These are phyloP conservation scores for Wickerhamiella vanderwaltii DNA, from an alignment of 805 yeast genomes.

Conservation along the genomic window DNA sequence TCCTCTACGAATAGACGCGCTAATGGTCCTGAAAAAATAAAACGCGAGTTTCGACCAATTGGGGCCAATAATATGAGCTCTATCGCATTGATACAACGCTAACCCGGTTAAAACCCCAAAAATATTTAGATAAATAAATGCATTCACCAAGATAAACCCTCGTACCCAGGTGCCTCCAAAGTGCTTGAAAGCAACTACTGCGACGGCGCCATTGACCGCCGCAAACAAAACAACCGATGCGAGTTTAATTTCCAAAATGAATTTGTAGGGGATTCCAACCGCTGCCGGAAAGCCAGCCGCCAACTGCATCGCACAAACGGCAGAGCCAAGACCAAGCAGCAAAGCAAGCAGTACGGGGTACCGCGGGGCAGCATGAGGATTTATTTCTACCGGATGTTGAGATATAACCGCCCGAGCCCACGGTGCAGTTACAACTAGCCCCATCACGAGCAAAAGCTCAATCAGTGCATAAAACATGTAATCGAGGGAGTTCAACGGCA, in stretches of 20 bases:
- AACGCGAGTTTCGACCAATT: not conserved
- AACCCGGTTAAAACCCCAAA: not conserved
- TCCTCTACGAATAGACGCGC: not conserved
- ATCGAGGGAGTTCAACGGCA: too few relatives aligned
- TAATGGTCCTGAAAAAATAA: not conserved
- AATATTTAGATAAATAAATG: not conserved
- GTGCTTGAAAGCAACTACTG: not conserved
- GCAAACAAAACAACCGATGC: not conserved
- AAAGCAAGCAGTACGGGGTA: not conserved
- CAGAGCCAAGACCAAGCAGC: not conserved
- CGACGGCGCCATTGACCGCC: not conserved
- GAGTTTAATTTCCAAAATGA: not conserved
- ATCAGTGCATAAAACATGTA: not conserved
- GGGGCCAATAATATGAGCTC: not conserved
- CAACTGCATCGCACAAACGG: not conserved
- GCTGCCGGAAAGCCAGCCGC: not conserved
- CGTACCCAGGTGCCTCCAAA: not conserved
- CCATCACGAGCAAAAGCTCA: not conserved
- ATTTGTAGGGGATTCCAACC: not conserved
- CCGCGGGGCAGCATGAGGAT: not conserved
- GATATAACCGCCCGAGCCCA: not conserved
- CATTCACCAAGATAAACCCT: not conserved
- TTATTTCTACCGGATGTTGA: not conserved
- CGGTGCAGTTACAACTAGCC: not conserved
- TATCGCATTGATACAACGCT: not conserved